These are phyloP conservation scores for Sporisorium reilianum DNA, from an alignment of 1,284 basidiomycete genomes.

Conservation along the genomic window DNA sequence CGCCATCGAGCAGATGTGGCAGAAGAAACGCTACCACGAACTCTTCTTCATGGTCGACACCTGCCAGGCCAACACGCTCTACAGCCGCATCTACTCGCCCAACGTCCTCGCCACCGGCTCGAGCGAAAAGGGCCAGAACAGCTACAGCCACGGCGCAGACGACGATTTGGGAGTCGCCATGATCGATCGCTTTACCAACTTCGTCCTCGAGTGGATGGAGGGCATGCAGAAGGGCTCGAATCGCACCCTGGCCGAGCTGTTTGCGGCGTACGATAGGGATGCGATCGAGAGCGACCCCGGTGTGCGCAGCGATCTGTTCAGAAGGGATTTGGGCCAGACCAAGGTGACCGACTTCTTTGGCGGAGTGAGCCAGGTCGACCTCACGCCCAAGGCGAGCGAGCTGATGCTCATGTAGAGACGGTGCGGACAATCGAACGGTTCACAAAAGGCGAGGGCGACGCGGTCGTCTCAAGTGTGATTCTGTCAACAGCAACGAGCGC, in stretches of 20 bases:
- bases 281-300: conserved; percentile 87
- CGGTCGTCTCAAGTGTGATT: not conserved
- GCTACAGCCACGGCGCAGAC: conserved; percentile 96
- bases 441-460: not conserved
- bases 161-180: conserved; percentile 93
- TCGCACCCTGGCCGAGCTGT: conserved; percentile 86
- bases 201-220: conserved; percentile 90
- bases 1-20: conserved; percentile 97
- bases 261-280: conserved; percentile 80
- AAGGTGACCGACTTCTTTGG: conserved; percentile 96
- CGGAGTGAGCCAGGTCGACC: conserved; percentile 85
- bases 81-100: conserved; percentile 92
- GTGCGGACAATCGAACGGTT: not conserved
- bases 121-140: conserved; percentile 87
- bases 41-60: conserved; percentile 99
- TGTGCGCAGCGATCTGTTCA: conserved; percentile 85
- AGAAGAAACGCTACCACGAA: conserved; percentile 93
- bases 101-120: conserved; percentile 95
- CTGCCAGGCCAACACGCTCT: conserved; percentile 97
- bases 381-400: conserved; percentile 53
- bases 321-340: conserved; percentile 77
- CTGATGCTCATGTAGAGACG: conserved; percentile 19
- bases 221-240: conserved; percentile 88
- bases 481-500: not conserved
- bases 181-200: conserved; percentile 94